phyloP scores from a whole-genome alignment of 169 alveolate genomes.

The Eimeria maxima region DNA sequence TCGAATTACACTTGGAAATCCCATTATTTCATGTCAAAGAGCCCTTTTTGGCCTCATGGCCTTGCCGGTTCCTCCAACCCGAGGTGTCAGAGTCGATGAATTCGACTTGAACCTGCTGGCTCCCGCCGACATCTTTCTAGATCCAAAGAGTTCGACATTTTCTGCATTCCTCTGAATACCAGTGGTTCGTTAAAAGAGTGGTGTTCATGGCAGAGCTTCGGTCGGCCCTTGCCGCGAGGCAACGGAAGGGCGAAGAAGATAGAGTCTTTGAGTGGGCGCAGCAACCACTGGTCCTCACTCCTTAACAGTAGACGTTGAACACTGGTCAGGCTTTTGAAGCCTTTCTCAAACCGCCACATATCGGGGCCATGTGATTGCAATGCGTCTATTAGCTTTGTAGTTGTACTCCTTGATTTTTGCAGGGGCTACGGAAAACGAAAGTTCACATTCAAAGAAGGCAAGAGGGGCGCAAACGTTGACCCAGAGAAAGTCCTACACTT shows the following conservation, averaged over 20 bases:
- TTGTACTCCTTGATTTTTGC: background rate
- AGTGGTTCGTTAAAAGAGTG: background rate
- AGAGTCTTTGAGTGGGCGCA: slow-evolving; percentile 32
- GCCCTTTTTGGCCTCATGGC: background rate
- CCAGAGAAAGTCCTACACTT: slow-evolving; percentile 18
- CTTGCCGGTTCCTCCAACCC: background rate
- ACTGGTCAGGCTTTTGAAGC: background rate
- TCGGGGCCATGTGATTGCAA: background rate
- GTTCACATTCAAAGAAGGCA: slow-evolving; percentile 71
- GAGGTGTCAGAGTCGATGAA: background rate
- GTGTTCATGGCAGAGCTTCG: slow-evolving; percentile 28
- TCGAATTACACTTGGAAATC: background rate
- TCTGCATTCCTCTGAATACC: background rate
- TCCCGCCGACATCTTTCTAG: background rate
- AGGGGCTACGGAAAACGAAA: slow-evolving; percentile 64
- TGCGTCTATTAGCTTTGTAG: background rate
- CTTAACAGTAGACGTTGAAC: background rate
- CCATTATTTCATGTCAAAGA: background rate
- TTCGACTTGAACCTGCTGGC: background rate
- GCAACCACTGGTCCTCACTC: background rate
- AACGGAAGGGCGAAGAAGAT: slow-evolving; percentile 53
- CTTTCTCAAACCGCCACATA: background rate
- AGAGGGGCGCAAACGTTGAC: background rate
- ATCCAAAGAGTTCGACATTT: background rate
- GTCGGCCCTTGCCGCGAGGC: slow-evolving; percentile 34